These are phyloP conservation scores for Sclerotinia spermophila DNA, from an alignment of 2,329 filamentous ascomycete species.

Conservation along the genomic window DNA sequence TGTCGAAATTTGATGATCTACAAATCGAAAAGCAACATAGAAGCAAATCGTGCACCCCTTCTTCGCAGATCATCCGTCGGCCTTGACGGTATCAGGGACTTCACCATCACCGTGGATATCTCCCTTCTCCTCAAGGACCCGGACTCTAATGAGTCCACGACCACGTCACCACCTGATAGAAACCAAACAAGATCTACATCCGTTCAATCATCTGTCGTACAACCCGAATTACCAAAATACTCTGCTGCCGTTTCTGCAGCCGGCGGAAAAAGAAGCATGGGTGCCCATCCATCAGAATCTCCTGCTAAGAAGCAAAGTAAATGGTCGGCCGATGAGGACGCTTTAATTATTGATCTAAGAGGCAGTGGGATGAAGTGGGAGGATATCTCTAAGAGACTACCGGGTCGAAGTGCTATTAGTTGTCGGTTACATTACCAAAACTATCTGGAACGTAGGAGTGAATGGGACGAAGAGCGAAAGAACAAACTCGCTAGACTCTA, in stretches of 20 bases:
- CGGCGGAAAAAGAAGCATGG: slow-evolving; percentile 49
- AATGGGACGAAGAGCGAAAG: slow-evolving; percentile 97
- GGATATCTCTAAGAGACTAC: slow-evolving; percentile 88
- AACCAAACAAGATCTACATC: slow-evolving; percentile 33
- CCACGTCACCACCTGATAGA: slow-evolving; percentile 42
- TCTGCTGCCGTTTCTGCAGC: slow-evolving; percentile 27
- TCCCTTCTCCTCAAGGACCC: slow-evolving; percentile 76
- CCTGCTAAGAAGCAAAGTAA: slow-evolving; percentile 94
- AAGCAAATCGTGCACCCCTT: slow-evolving; percentile 23
- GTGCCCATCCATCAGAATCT: slow-evolving; percentile 55
- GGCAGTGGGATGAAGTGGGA: slow-evolving; percentile 98
- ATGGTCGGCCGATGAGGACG: slow-evolving; percentile 91
- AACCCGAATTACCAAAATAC: slow-evolving; percentile 30
- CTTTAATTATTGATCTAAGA: slow-evolving; percentile 87
- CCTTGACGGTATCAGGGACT: slow-evolving; percentile 37
- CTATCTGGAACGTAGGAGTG: slow-evolving; percentile 85
- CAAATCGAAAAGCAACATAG: slow-evolving; percentile 7
- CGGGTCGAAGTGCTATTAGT: slow-evolving; percentile 88
- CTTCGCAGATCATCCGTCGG: slow-evolving; percentile 37
- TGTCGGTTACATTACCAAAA: slow-evolving; percentile 96
- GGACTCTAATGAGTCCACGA: slow-evolving; percentile 68
- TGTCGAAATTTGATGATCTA: slow-evolving; percentile 17
- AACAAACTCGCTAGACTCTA: slow-evolving; percentile 94
- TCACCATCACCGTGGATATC: slow-evolving; percentile 87
- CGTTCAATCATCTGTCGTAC: slow-evolving; percentile 30